Conservation (phyloP, 352 stramenopile genomes). For the Phytophthora lateralis region DNA sequence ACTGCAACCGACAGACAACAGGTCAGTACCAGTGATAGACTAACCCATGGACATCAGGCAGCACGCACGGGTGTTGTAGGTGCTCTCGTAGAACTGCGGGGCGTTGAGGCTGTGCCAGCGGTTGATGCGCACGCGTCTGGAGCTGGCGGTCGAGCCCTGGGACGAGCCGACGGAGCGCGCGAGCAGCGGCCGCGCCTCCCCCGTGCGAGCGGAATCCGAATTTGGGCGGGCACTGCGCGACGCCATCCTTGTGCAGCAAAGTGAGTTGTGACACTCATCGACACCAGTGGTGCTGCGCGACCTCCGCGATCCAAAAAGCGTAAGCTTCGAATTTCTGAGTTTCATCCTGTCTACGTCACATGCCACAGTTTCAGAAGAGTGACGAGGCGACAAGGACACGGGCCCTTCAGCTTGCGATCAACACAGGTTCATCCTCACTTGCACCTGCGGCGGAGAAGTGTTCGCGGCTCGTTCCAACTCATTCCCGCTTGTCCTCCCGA, state of each 20-base stretch:
- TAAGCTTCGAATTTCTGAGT: slow-evolving; percentile 30
- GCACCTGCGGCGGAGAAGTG: background rate
- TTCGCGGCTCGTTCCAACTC: slow-evolving; percentile 19
- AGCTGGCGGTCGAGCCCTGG: slow-evolving; percentile 32
- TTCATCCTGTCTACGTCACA: slow-evolving; percentile 3
- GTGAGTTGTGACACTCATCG: slow-evolving; percentile 27
- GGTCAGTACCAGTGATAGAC: background rate
- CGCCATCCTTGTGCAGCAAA: slow-evolving; percentile 1
- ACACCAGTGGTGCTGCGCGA: slow-evolving; percentile 9
- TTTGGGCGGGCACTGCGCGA: background rate
- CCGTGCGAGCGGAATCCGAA: slow-evolving; percentile 1
- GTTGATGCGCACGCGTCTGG: slow-evolving; percentile 28
- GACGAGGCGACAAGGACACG: slow-evolving; percentile 25
- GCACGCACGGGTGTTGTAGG: slow-evolving; percentile 43
- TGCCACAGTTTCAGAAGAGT: background rate
- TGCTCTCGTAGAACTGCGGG: slow-evolving; percentile 38
- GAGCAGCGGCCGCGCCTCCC: slow-evolving; percentile 33
- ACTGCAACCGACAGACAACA: slow-evolving; percentile 18
- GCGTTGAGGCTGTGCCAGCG: slow-evolving; percentile 37
- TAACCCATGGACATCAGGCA: background rate
- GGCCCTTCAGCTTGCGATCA: slow-evolving; percentile 15
- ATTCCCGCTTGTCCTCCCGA: slow-evolving; percentile 1
- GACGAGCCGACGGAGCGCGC: slow-evolving; percentile 30
- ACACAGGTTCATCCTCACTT: slow-evolving; percentile 21
- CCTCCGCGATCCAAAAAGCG: slow-evolving; percentile 6